Conservation (phyloP, 2,329 filamentous ascomycete genomes). For the Xylariaceae sp. region DNA sequence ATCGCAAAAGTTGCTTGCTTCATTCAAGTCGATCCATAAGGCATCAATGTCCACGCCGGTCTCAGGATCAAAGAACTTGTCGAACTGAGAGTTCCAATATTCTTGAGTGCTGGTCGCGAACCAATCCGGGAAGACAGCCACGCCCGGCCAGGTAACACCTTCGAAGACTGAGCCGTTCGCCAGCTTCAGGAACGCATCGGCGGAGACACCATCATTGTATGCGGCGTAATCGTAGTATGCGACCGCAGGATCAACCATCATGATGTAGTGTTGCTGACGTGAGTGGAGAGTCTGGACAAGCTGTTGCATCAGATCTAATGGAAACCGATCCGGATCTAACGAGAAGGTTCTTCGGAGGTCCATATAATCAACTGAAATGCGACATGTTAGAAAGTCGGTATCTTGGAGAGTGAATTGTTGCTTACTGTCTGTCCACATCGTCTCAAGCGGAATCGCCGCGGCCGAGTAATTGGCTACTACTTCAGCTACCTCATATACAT, state of each 20-base stretch:
- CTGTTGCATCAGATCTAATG: constrained; percentile 51
- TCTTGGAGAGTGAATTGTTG: not conserved
- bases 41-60: constrained; percentile 62
- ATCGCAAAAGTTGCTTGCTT: constrained; percentile 39
- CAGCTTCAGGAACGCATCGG: constrained; percentile 34
- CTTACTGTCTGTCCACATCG: constrained; percentile 51
- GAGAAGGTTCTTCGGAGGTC: constrained; percentile 49
- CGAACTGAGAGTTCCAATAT: constrained; percentile 59
- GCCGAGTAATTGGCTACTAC: constrained; percentile 53
- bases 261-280: constrained; percentile 54
- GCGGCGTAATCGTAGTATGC: constrained; percentile 27
- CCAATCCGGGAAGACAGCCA: constrained; percentile 61
- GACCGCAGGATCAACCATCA: constrained; percentile 61
- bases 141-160: constrained; percentile 62
- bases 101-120: constrained; percentile 51
- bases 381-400: not conserved
- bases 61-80: constrained; percentile 48
- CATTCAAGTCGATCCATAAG: constrained; percentile 62
- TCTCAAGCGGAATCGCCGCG: constrained; percentile 53
- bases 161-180: constrained; percentile 41
- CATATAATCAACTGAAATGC: constrained; percentile 43
- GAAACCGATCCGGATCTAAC: constrained; percentile 49
- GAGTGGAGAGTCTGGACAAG: constrained; percentile 54
- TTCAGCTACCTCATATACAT: constrained; percentile 51
- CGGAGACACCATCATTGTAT: constrained; percentile 33